phyloP scores from a whole-genome alignment of 805 yeast genomes.

The Metschnikowia lunata region DNA sequence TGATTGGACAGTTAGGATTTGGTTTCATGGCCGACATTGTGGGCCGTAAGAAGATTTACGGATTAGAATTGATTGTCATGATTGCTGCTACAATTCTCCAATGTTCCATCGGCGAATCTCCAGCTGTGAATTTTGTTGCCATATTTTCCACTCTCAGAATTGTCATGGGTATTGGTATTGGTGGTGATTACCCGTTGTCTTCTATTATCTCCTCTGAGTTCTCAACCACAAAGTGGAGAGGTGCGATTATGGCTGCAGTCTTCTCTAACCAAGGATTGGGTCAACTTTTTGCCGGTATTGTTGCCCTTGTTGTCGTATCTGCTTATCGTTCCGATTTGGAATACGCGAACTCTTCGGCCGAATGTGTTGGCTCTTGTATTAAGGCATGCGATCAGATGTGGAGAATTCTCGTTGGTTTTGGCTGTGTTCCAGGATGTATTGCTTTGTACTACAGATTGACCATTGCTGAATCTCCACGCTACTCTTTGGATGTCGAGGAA shows the following conservation, averaged over 20 bases:
- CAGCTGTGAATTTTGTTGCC: constrained; percentile 71
- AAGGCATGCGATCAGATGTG: constrained; percentile 90
- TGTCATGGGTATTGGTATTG: constrained; percentile 92
- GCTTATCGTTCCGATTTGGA: constrained; percentile 66
- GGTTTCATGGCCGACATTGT: constrained; percentile 77
- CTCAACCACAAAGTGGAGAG: constrained; percentile 94
- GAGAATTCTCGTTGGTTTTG: constrained; percentile 87
- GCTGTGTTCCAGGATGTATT: constrained; percentile 81
- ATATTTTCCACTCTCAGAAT: constrained; percentile 75
- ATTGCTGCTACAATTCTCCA: constrained; percentile 75
- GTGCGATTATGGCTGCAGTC: constrained; percentile 95
- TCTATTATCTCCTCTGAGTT: constrained; percentile 92
- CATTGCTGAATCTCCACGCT: constrained; percentile 93
- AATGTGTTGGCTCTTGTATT: constrained; percentile 64
- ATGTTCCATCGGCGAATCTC: constrained; percentile 66
- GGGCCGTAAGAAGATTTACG: constrained; percentile 87
- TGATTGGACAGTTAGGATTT: constrained; percentile 82
- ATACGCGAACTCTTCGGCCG: constrained; percentile 47
- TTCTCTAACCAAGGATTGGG: constrained; percentile 98
- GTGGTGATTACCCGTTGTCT: constrained; percentile 94
- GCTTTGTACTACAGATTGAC: constrained; percentile 90
- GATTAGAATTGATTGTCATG: constrained; percentile 81
- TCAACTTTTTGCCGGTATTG: constrained; percentile 82
- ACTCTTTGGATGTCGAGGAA: constrained; percentile 69
- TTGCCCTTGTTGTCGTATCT: constrained; percentile 70